Evolutionary conservation across 2,329 filamentous ascomycete genomes (phyloP), one percentile per base, ranked within the genome.

Genomic region (Ophiostoma australiae): DNA sequence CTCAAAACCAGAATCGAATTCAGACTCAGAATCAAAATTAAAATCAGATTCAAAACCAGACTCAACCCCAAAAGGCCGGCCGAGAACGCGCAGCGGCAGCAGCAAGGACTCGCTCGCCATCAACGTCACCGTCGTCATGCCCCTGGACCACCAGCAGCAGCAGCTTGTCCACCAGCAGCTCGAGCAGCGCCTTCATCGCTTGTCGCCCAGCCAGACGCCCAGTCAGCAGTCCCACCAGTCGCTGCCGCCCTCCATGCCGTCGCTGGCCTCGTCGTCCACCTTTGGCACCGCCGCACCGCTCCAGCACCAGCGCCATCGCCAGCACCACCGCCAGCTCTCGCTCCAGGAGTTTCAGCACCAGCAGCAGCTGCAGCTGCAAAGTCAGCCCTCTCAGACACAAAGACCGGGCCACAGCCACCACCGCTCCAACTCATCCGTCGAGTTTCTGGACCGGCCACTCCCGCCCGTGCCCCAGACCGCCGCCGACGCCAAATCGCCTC

Each of bases 81-180:
- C 52, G 6, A 58, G 23, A 58, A 8, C 52, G 3, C 52, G 8
- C 52, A 31, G n/a, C 52, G 4, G 52, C 10, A 61, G 23, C 33
- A 67, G 44, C 37, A 65, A 52, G 39, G 37, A 23, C 70, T 69
- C 31, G 31, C 27, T 37, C 61, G 23, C 15, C 70, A 69, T 44
- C 39, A 68, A 65, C 55, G 63, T 66, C 35, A 66, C 63, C 35
- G 63, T 66, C 63, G 37, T 66, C 63, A 66, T 66, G 35, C 63
- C 63, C 33, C 63, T 17, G 8, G 63, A 66, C 63, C 63, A 66
- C 35, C 35, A 66, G 35, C 63, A 66, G 63, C 63, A 66, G 63
- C 63, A 66, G 35, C 37, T 66, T 41, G 33, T 66, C 11, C 33
- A 39, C 33, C 33, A 39, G 35, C 63, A 66, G 63, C 63, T 66